Percentiles rank a stretch among this genome's conserved stretches.
Conservation (phyloP, 257 asterid genomes). For the Cynanchum wilfordii region DNA sequence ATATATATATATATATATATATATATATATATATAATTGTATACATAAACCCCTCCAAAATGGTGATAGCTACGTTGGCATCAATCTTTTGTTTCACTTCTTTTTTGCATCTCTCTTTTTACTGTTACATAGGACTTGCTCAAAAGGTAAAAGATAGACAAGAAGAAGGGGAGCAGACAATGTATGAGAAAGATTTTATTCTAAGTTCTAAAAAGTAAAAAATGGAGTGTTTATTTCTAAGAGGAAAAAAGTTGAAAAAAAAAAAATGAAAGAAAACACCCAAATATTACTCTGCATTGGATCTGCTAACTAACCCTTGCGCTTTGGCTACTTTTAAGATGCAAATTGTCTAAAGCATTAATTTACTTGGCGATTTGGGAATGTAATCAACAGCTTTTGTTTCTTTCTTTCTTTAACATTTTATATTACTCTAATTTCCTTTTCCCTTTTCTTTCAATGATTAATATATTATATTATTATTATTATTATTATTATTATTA, state of each 20-base stretch:
- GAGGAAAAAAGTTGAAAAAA: constrained; percentile 11
- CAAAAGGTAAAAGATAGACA: constrained; percentile 25
- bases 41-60: background rate
- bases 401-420: background rate
- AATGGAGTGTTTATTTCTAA: constrained; percentile 1
- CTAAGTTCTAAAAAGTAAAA: background rate
- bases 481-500: no score
- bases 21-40: no score
- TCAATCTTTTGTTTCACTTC: constrained; percentile 19
- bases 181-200: constrained; percentile 17
- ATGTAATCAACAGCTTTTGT: background rate
- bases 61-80: constrained; percentile 11
- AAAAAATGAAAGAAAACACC: background rate
- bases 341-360: constrained; percentile 27
- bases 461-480: no score
- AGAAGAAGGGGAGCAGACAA: background rate
- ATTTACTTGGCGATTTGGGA: constrained; percentile 5
- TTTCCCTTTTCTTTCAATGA: no score
- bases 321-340: constrained; percentile 13
- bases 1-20: no score
- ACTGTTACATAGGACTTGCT: constrained; percentile 43
- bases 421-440: no score
- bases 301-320: constrained; percentile 9
- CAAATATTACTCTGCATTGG: constrained; percentile 14
- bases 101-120: constrained; percentile 25